Evolutionary conservation across 306 rosid genomes (phyloP).

Genomic region (Potentilla sterilis): DNA sequence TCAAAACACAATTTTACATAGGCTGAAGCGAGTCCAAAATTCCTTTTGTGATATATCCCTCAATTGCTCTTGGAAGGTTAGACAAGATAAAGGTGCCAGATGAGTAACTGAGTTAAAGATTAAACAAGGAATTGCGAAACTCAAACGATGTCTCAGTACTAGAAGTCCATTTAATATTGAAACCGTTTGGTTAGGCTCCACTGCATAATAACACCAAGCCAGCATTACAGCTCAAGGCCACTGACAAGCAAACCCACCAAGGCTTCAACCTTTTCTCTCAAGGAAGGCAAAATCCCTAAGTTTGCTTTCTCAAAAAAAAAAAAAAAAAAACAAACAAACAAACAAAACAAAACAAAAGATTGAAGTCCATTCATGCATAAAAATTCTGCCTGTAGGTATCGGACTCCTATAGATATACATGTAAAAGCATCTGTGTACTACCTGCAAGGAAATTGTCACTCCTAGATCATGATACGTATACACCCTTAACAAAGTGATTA

Average conservation of each 20-base stretch:
- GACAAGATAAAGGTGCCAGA: not conserved
- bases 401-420: not conserved
- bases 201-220: not conserved
- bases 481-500: not conserved
- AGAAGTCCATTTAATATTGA: not conserved
- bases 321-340: not conserved
- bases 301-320: not conserved
- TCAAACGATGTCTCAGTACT: too few species aligned
- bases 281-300: not conserved
- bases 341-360: not conserved
- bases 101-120: not conserved
- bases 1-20: too few species aligned
- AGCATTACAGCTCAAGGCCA: not conserved
- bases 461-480: not conserved
- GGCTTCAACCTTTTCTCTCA: not conserved
- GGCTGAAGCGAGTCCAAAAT: not conserved
- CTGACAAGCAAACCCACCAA: not conserved
- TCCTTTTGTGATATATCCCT: not conserved
- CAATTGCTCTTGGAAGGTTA: not conserved
- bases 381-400: not conserved
- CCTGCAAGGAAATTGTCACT: not conserved
- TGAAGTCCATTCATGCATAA: not conserved
- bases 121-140: not conserved
- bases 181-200: not conserved
- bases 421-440: not conserved